These are phyloP conservation scores for Colletotrichum orchidophilum DNA, from an alignment of 2,329 filamentous ascomycete genomes.

Conservation along the genomic window DNA sequence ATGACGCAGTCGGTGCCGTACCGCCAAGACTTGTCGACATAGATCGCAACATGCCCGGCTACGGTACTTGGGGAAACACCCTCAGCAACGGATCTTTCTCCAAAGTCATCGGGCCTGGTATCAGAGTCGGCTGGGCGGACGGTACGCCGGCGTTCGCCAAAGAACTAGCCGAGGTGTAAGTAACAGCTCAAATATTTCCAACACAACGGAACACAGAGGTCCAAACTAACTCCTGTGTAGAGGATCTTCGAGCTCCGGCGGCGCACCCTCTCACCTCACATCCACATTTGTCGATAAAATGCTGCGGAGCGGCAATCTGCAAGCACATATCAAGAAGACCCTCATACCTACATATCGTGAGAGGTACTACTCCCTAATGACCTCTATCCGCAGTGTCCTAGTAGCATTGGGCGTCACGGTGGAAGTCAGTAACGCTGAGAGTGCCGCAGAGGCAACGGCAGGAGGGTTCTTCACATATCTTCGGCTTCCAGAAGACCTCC, in stretches of 20 bases:
- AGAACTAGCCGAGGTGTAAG: constrained; percentile 62
- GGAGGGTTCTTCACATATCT: constrained; percentile 76
- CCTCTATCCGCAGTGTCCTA: constrained; percentile 33
- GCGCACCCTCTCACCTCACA: constrained; percentile 39
- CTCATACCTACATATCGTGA: constrained; percentile 36
- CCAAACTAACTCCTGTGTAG: neutral
- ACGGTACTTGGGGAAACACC: constrained; percentile 75
- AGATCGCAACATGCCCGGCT: constrained; percentile 70
- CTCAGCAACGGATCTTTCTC: constrained; percentile 92
- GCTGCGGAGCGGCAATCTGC: constrained; percentile 33
- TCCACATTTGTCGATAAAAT: constrained; percentile 32
- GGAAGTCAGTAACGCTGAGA: neutral
- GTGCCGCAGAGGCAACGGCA: neutral
- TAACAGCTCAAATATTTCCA: neutral
- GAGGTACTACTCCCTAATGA: constrained; percentile 34
- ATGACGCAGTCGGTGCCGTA: constrained; percentile 49
- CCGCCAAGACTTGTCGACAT: constrained; percentile 83
- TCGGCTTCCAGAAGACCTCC: constrained; percentile 53
- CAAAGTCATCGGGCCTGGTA: constrained; percentile 84
- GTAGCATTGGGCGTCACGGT: constrained; percentile 17
- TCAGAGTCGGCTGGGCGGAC: constrained; percentile 88
- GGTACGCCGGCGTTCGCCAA: constrained; percentile 64
- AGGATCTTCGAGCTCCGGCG: constrained; percentile 10
- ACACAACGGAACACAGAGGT: neutral
- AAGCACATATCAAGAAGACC: constrained; percentile 34